Evolutionary conservation across 306 rosid species (phyloP).

Genomic region (Quercus suber): DNA sequence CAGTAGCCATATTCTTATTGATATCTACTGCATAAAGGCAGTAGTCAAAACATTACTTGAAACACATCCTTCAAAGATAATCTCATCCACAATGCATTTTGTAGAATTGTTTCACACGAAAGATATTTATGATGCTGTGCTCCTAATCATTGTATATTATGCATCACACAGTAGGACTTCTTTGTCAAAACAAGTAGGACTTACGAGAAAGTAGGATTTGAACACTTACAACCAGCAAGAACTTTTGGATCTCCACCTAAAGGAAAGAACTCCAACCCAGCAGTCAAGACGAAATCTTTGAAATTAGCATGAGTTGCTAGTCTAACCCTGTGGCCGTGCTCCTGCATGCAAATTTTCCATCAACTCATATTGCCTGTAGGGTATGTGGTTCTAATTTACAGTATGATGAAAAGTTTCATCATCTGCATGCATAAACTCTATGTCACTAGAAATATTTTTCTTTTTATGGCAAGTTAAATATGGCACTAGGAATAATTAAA

Average conservation of each 20-base stretch:
- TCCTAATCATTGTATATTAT: background rate
- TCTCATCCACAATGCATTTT: background rate
- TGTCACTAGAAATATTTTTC: background rate
- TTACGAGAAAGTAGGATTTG: slow-evolving; percentile 20
- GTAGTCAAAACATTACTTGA: background rate
- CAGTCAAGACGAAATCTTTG: slow-evolving; percentile 76
- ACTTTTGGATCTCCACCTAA: slow-evolving; percentile 97
- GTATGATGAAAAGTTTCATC: background rate
- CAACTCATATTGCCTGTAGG: slow-evolving; percentile 18
- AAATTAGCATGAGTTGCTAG: slow-evolving; percentile 91
- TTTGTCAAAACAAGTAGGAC: slow-evolving; percentile 10
- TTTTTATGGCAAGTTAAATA: background rate
- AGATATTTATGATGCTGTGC: background rate
- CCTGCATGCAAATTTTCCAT: slow-evolving; percentile 55
- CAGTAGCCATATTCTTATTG: background rate
- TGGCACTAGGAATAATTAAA: background rate
- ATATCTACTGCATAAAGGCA: background rate
- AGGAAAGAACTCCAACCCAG: slow-evolving; percentile 92
- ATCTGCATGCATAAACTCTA: background rate
- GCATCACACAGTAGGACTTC: background rate
- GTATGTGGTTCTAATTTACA: slow-evolving; percentile 1
- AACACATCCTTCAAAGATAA: background rate
- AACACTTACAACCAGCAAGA: slow-evolving; percentile 94
- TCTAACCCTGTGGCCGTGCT: slow-evolving; percentile 85
- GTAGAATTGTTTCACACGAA: background rate